Base-by-base conservation (phyloP, 1,139 yeast genomes). In the Kurtzmaniella natalensis region DNA sequence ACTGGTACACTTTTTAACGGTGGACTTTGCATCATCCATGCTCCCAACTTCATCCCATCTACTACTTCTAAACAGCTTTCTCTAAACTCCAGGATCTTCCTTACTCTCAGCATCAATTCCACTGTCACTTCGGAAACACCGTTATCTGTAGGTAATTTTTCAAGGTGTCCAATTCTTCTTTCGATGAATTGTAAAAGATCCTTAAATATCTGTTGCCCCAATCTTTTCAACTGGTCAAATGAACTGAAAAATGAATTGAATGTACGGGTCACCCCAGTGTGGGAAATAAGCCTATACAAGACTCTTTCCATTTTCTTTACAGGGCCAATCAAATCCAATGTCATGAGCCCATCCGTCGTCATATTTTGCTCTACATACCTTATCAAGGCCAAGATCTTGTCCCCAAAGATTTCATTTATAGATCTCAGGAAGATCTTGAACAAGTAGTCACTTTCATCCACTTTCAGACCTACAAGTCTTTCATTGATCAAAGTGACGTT, bases 51-150 rank as follows among this genome's bases (percentile, higher is more conserved):
- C 59, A 74, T 62, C 8, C 61, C 59, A 6, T 61, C 53, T 39
- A 85, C 76, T n/a, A 80, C 69, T 25, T 59, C 56, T 6, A 71
- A 37, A 31, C 81, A 72, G 18, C 83, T 75, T 16, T 67, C 63
- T 33, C 69, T 69, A 52, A 76, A 81, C 41, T 81, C 89, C 25
- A 84, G 70, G 28, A 84, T 62, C 41, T 76, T 76, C 32, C 87
- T 65, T 37, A 85, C 58, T 42, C 78, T 67, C 3, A 87, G 76
- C 63, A 72, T 53, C 9, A 80, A 59, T 39, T 82, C 92, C 13
- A 80, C 81, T 0, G 84, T 79, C 3, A 77, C 70, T 43, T 81
- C 86, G 6, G 80, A 73, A n/a, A 81, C 79, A 37, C 82, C 83
- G 42, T 71, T 69, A 41, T 83, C 92, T 27, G 67, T 68, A 22